Conservation (phyloP, 495 filamentous ascomycete genomes). For the Penicillium nucicola region DNA sequence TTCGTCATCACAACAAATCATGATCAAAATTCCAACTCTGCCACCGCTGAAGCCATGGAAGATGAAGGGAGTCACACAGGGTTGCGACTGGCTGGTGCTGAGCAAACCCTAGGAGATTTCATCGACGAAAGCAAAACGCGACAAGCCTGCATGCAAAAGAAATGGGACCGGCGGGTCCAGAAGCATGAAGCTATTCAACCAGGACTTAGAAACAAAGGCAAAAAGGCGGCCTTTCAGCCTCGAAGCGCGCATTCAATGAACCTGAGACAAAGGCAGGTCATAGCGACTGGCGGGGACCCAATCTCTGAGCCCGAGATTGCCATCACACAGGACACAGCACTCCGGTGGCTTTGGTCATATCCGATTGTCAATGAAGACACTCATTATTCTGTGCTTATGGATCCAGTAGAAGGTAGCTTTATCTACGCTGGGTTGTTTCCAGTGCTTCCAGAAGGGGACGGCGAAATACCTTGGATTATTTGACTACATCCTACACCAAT, state of each 20-base stretch:
- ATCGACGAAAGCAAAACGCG: constrained; percentile 42
- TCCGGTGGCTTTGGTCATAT: constrained; percentile 43
- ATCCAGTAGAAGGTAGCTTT: constrained; percentile 42
- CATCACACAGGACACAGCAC: constrained; percentile 27
- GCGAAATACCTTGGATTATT: too few species aligned
- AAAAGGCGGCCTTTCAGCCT: background rate
- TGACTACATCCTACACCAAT: too few species aligned
- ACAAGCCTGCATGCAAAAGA: constrained; percentile 32
- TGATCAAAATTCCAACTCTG: constrained; percentile 30
- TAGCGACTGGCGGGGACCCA: background rate
- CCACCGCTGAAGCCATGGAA: constrained; percentile 6
- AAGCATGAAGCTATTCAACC: constrained; percentile 8
- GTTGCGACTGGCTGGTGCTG: constrained; percentile 9
- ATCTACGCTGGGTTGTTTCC: constrained; percentile 39
- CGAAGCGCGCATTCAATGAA: background rate
- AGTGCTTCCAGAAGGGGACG: background rate
- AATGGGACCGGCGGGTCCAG: constrained; percentile 33
- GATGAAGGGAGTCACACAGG: constrained; percentile 17
- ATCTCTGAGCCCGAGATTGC: constrained; percentile 13
- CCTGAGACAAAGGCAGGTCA: background rate
- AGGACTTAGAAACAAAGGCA: background rate
- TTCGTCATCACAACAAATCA: constrained; percentile 59
- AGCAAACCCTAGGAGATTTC: constrained; percentile 29
- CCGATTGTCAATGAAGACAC: constrained; percentile 52
- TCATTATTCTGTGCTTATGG: constrained; percentile 53